phyloP scores from a whole-genome alignment of 768 basidiomycete genomes.

The Suillus tomentosus region DNA sequence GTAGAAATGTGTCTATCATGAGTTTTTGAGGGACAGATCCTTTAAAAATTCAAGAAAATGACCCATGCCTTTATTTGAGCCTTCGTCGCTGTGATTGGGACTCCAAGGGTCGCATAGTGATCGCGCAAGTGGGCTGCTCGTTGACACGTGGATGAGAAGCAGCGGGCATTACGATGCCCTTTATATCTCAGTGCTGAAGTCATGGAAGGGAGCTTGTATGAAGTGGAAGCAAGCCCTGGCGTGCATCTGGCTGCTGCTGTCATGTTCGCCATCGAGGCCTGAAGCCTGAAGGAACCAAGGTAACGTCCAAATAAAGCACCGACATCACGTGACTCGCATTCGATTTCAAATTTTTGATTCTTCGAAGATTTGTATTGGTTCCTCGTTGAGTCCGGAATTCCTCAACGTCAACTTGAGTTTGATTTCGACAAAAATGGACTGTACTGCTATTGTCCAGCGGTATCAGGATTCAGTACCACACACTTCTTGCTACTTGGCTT shows the following conservation, averaged over 20 bases:
- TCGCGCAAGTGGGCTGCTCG: slow-evolving; percentile 20
- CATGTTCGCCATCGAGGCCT: neutral
- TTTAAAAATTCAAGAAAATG: neutral
- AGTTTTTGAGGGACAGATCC: slow-evolving; percentile 6
- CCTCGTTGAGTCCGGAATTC: too few relatives aligned
- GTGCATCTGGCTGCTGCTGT: neutral
- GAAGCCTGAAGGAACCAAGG: neutral
- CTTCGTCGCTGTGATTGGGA: slow-evolving; percentile 32
- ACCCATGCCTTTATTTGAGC: slow-evolving; percentile 34
- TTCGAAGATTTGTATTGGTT: too few relatives aligned
- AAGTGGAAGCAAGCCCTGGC: slow-evolving; percentile 5
- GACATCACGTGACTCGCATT: neutral
- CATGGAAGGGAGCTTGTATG: neutral
- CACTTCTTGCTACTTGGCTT: neutral
- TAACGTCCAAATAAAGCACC: neutral
- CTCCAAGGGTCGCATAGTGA: slow-evolving; percentile 30
- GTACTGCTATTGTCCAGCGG: too few relatives aligned
- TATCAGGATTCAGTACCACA: neutral
- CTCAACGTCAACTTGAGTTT: neutral
- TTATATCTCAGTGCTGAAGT: neutral
- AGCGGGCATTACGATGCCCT: neutral
- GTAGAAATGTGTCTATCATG: slow-evolving; percentile 31
- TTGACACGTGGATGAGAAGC: slow-evolving; percentile 25
- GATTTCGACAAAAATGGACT: neutral
- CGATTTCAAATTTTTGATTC: too few relatives aligned